phyloP scores from a whole-genome alignment of 139 green algal genomes.

The Tetradesmus lagerheimii region DNA sequence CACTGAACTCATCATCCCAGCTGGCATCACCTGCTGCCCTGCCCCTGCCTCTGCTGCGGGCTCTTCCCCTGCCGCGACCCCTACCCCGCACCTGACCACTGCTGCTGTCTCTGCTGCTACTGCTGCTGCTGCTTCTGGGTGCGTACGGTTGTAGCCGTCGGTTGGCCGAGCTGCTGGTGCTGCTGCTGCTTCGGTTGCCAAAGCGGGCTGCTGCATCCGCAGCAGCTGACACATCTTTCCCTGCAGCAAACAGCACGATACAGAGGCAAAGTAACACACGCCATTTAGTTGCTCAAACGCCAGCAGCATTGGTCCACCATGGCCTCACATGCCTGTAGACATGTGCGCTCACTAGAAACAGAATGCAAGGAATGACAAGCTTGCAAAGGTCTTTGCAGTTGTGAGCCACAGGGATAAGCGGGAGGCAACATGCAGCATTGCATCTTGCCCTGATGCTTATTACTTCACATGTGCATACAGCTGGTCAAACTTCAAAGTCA shows the following conservation, averaged over 20 bases:
- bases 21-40: neutral
- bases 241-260: neutral
- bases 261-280: too few species aligned
- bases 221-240: neutral
- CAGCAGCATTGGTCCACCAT: too few species aligned
- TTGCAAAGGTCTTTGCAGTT: too few species aligned
- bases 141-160: neutral
- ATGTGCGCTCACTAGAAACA: too few species aligned
- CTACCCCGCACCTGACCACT: neutral
- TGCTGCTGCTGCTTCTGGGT: neutral
- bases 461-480: too few species aligned
- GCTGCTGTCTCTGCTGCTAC: conserved; percentile 18
- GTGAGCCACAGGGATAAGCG: too few species aligned
- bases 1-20: neutral
- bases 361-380: too few species aligned
- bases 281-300: too few species aligned
- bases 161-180: neutral
- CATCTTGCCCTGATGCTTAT: too few species aligned
- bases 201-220: neutral
- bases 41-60: neutral
- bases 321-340: too few species aligned
- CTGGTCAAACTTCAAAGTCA: too few species aligned
- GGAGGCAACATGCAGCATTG: too few species aligned
- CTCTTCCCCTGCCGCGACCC: neutral
- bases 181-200: neutral